Evolutionary conservation across 2,329 filamentous ascomycete species (phyloP), one percentile per base, ranked within the genome.

Genomic region (Phaeosphaeriaceae sp.): DNA sequence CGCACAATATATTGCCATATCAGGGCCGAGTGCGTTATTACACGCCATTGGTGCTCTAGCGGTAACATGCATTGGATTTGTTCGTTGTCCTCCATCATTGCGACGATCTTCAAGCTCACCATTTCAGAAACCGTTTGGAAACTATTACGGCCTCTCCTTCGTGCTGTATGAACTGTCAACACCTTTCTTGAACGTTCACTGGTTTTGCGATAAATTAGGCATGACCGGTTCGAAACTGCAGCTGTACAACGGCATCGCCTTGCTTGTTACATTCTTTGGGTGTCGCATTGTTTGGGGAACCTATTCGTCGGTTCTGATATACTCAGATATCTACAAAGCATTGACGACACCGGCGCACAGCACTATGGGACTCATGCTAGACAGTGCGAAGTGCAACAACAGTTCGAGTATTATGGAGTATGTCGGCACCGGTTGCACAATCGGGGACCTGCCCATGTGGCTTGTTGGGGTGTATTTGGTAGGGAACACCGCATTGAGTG

Each of bases 111-210:
- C 2, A 25, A 20, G 27, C 69, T 74, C 41, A 74, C 54, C 2
- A 22, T 5, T 20, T 21, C 70, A 95, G 91, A 85, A 91, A 63
- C 91, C 91, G 0, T 93, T 93, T 70, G 84, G 92, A 68, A 93
- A 94, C 80, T 94, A 89, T 80, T 95, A 94, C 76, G 90, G 87
- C 60, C 85, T 86, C 58, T 87, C 88, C 60, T 95, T 95, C 77
- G 91, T 95, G 68, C 88, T 95, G 53, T 95, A 92, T 85, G 92
- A 95, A 77, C 85, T 95, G 19, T 93, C 91, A 13, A 91, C 89
- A 1, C 91, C 91, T 2, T 93, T 95, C 76, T 84, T 95, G 59
- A 95, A 95, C 74, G 84, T 94, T 71, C 92, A 95, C 81, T 95
- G 92, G 91, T 94, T 95, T 81, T 91, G 90, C 78, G 91, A 95